These are phyloP conservation scores for Dryas alaskensis DNA, from an alignment of 306 rosid species.

Conservation along the genomic window DNA sequence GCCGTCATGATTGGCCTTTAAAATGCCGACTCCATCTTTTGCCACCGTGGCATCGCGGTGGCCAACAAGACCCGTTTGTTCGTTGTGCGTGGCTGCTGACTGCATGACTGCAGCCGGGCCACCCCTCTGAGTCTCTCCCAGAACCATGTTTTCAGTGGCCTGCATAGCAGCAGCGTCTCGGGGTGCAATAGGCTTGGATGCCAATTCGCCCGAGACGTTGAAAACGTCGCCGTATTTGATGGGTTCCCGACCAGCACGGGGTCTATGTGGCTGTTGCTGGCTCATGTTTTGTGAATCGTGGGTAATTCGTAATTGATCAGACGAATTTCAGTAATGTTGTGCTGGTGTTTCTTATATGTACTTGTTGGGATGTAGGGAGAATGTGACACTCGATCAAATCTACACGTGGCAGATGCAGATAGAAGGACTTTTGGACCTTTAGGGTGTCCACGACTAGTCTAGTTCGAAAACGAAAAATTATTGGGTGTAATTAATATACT, in stretches of 20 bases:
- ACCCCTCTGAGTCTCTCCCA: slow-evolving; percentile 53
- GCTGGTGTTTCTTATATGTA: neutral
- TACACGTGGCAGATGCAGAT: slow-evolving; percentile 9
- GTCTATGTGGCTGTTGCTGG: slow-evolving; percentile 32
- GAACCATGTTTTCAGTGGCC: slow-evolving; percentile 45
- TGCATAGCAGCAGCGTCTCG: slow-evolving; percentile 58
- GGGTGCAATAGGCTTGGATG: slow-evolving; percentile 40
- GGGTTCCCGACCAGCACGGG: slow-evolving; percentile 25
- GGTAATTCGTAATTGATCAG: neutral
- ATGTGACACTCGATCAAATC: neutral
- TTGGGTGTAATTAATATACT: too few relatives aligned
- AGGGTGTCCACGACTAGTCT: neutral
- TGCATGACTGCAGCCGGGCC: slow-evolving; percentile 67
- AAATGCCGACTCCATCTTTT: slow-evolving; percentile 32
- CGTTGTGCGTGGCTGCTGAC: slow-evolving; percentile 48
- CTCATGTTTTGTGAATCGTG: slow-evolving; percentile 28
- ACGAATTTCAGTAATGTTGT: neutral
- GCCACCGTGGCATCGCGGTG: slow-evolving; percentile 24
- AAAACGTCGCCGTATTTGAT: slow-evolving; percentile 64
- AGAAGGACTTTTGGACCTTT: neutral
- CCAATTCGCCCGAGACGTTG: slow-evolving; percentile 53
- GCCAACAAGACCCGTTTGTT: slow-evolving; percentile 23
- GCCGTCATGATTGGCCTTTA: slow-evolving; percentile 26
- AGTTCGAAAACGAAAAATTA: too few relatives aligned
- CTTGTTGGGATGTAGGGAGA: neutral